Evolutionary conservation across 768 basidiomycete species (phyloP).

Genomic region (Leccinum ochraceum): DNA sequence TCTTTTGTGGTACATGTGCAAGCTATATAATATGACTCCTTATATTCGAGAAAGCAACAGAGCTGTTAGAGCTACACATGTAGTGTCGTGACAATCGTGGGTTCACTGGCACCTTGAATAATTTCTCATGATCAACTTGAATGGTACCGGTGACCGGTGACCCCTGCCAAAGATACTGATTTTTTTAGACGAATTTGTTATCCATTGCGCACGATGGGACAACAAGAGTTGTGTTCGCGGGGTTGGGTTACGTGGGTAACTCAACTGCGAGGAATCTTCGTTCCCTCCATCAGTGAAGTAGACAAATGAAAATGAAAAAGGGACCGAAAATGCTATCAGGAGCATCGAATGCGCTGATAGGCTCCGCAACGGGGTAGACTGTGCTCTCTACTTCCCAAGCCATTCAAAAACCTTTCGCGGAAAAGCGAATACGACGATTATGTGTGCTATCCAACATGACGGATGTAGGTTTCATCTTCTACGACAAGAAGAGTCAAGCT

Average conservation of each 20-base stretch:
- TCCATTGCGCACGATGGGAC: not conserved
- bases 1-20: not conserved
- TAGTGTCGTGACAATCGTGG: not conserved
- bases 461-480: not conserved
- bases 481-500: not conserved
- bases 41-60: not conserved
- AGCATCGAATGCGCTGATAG: not conserved
- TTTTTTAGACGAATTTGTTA: not conserved
- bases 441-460: not conserved
- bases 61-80: not conserved
- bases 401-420: not conserved
- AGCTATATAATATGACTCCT: not conserved
- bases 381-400: not conserved
- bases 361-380: not conserved
- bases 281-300: not conserved
- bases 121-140: not conserved
- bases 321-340: not conserved
- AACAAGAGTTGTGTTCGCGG: not conserved
- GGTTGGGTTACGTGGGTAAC: not conserved
- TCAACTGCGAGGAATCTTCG: not conserved
- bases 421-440: not conserved
- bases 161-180: not conserved
- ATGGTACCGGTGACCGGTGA: not conserved
- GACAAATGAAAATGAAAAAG: not conserved
- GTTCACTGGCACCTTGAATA: not conserved